Conservation (phyloP, 345 rosid genomes). For the Boechera divaricarpa region DNA sequence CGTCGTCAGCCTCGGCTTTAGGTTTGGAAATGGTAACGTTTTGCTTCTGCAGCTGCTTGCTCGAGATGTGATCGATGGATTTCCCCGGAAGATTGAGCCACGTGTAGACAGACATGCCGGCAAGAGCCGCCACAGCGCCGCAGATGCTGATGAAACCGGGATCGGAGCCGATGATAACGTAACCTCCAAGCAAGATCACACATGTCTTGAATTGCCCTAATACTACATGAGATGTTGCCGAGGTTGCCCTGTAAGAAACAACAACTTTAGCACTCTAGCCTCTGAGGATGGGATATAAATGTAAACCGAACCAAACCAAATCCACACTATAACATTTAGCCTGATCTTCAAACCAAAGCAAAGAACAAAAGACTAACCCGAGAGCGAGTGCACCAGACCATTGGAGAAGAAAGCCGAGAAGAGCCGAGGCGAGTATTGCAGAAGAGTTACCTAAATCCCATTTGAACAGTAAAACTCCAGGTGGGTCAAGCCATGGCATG, state of each 20-base stretch:
- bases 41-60: constrained; percentile 56
- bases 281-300: background rate
- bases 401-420: constrained; percentile 90
- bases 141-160: constrained; percentile 80
- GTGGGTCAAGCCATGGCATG: constrained; percentile 98
- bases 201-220: constrained; percentile 96
- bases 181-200: constrained; percentile 84
- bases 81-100: constrained; percentile 62
- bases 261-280: background rate
- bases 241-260: constrained; percentile 70
- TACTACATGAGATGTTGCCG: constrained; percentile 94
- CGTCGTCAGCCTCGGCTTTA: constrained; percentile 45
- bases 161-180: constrained; percentile 69
- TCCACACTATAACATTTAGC: background rate
- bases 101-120: constrained; percentile 82
- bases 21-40: constrained; percentile 47
- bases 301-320: background rate
- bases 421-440: constrained; percentile 73
- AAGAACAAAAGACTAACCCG: constrained; percentile 58
- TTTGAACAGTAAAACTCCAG: constrained; percentile 73
- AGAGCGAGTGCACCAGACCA: constrained; percentile 98
- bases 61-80: constrained; percentile 43
- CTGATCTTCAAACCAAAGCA: background rate
- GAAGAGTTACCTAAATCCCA: constrained; percentile 78
- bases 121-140: constrained; percentile 75